Base-by-base conservation (phyloP, 1,284 basidiomycete genomes). In the Austroboletus niveus region DNA sequence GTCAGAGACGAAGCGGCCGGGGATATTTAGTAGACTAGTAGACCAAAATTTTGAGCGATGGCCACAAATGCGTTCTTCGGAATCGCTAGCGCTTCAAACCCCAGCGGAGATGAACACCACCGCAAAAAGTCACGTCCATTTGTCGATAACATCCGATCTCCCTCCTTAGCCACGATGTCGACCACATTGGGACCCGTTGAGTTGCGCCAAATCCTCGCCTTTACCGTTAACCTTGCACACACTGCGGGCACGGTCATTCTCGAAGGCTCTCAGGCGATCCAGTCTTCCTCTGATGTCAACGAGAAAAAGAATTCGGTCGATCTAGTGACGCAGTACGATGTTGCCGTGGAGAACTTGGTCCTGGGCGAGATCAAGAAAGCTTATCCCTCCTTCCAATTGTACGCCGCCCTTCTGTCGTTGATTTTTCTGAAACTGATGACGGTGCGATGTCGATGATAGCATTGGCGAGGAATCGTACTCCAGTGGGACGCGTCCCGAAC, bases 321-420 rank as follows among this genome's bases (percentile, higher is more conserved):
- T 71, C 78, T 98, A 36, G 96, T 98, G n/a, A 98, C 96, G 0
- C 91, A 98, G 72, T 97, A 93, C 63, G 95, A 99, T 71, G 90
- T 97, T 55, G 85, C 80, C 36, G 94, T 97, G 12, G 95, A 98
- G 69, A 85, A 90, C 58, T 77, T 95, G 50, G 89, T 98, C 43
- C 85, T 84, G 68, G 66, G 77, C 48, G 80, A 85, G 66, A 84
- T 98, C 55, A 72, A 74, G 32, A 69, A 73, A 29, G 75, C 75
- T 45, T 97, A 91, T 69, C 93, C 94, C 0, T 64, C 72, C 11
- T 96, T 94, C 70, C 75, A 86, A 57, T 95, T 94, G 91, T 93
- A 67, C 66, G 89, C 78, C 50, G 38, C 36, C 6, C 61, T 30
- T 47, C 35, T 47, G 20, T 55, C 30, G 11, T 20, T 43, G 11